A percentile compares a stretch with the other conserved stretches of the same genome.
These are phyloP conservation scores for Saitozyma podzolica DNA, from an alignment of 768 basidiomycete genomes.

Conservation along the genomic window DNA sequence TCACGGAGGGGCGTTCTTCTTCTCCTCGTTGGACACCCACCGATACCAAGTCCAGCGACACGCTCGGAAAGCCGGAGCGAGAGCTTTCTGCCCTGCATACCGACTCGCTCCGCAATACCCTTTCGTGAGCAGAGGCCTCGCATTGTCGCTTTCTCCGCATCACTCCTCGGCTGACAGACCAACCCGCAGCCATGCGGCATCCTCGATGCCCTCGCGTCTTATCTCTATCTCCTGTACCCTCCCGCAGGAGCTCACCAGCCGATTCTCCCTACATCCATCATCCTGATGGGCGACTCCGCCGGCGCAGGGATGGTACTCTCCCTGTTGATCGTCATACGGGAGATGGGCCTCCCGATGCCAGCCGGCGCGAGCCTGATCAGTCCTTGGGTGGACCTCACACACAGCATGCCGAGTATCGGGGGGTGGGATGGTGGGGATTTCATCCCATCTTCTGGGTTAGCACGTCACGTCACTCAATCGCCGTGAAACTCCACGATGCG, in stretches of 20 bases:
- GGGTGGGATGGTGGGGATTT: constrained; percentile 42
- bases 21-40: constrained; percentile 53
- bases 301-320: constrained; percentile 48
- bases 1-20: constrained; percentile 54
- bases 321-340: constrained; percentile 44
- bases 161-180: background rate
- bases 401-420: constrained; percentile 47
- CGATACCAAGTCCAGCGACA: constrained; percentile 53
- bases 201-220: constrained; percentile 45
- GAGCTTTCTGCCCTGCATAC: constrained; percentile 51
- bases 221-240: constrained; percentile 49
- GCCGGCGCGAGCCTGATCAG: constrained; percentile 48
- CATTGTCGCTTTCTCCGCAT: background rate
- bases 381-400: constrained; percentile 51
- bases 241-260: constrained; percentile 42
- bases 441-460: constrained; percentile 42
- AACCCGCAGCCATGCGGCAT: constrained; percentile 41
- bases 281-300: constrained; percentile 51
- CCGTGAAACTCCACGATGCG: background rate
- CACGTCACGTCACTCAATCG: background rate
- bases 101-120: constrained; percentile 50
- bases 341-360: constrained; percentile 49
- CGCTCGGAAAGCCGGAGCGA: constrained; percentile 52
- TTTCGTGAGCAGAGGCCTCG: constrained; percentile 33
- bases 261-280: constrained; percentile 41